Conservation (phyloP, 2,329 filamentous ascomycete genomes). For the Trichoderma afroharzianum region DNA sequence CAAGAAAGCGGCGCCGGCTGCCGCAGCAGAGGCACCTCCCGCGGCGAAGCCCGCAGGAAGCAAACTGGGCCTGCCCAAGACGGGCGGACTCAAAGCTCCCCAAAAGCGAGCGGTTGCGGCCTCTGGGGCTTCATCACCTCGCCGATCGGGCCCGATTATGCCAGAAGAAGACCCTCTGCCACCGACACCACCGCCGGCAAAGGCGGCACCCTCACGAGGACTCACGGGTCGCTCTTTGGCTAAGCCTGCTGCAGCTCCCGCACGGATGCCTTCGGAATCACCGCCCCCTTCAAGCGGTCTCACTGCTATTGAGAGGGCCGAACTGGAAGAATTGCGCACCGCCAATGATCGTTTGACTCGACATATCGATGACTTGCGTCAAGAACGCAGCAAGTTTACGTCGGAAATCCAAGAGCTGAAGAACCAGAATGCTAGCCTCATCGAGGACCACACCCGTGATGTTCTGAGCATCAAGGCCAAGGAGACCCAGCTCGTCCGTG, state of each 20-base stretch:
- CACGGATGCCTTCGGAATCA: constrained; percentile 50
- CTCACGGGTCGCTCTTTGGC: constrained; percentile 81
- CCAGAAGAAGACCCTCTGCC: constrained; percentile 58
- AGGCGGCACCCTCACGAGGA: constrained; percentile 67
- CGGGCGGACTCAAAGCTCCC: constrained; percentile 56
- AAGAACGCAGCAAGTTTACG: constrained; percentile 75
- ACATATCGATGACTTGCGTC: constrained; percentile 74
- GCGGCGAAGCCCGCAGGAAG: constrained; percentile 48
- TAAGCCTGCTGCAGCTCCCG: constrained; percentile 60
- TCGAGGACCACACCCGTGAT: constrained; percentile 94
- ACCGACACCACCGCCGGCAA: constrained; percentile 52
- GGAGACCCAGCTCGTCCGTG: constrained; percentile 92
- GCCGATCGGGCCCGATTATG: constrained; percentile 47
- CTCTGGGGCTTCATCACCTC: constrained; percentile 51
- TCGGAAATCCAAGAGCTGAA: constrained; percentile 92
- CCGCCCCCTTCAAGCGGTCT: constrained; percentile 63
- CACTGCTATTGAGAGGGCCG: constrained; percentile 78
- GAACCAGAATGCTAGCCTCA: constrained; percentile 93
- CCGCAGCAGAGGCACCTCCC: constrained; percentile 53
- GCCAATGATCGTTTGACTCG: constrained; percentile 76
- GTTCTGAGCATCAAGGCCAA: constrained; percentile 97
- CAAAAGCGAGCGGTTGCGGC: constrained; percentile 52
- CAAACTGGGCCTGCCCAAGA: constrained; percentile 55
- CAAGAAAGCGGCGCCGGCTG: constrained; percentile 34
- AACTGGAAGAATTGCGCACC: constrained; percentile 81